Evolutionary conservation across 768 basidiomycete species (phyloP).

Genomic region (Lenzites betulinus): DNA sequence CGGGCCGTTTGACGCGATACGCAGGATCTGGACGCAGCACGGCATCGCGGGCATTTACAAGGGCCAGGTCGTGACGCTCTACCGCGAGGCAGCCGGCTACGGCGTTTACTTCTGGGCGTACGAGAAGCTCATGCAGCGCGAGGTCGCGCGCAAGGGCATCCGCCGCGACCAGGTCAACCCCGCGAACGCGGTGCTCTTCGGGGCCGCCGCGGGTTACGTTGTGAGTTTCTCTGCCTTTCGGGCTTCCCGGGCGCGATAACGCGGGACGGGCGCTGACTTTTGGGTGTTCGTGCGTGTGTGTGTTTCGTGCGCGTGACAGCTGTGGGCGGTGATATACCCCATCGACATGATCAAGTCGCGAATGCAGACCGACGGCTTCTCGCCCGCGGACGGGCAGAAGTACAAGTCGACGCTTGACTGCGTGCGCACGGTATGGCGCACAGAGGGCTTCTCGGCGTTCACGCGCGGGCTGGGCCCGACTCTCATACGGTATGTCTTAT

Average conservation of each 20-base stretch:
- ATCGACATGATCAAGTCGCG: conserved; percentile 96
- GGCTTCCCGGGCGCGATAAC: neutral
- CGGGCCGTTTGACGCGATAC: conserved; percentile 88
- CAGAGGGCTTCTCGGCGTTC: conserved; percentile 85
- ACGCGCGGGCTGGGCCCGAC: conserved; percentile 91
- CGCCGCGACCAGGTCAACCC: conserved; percentile 77
- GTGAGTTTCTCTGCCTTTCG: conserved; percentile 44
- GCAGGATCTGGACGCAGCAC: conserved; percentile 73
- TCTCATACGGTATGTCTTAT: conserved; percentile 70
- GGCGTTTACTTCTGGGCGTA: conserved; percentile 91
- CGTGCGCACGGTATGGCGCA: conserved; percentile 76
- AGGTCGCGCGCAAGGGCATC: conserved; percentile 75
- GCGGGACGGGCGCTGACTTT: neutral
- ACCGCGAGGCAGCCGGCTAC: conserved; percentile 81
- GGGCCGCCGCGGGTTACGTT: conserved; percentile 90
- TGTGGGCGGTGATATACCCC: conserved; percentile 93
- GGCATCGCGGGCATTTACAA: conserved; percentile 90
- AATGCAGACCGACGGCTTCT: conserved; percentile 93
- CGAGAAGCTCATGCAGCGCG: conserved; percentile 87
- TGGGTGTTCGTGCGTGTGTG: neutral
- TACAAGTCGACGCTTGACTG: conserved; percentile 85
- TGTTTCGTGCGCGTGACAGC: conserved; percentile 47
- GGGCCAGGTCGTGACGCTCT: conserved; percentile 87
- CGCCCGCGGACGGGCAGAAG: conserved; percentile 71
- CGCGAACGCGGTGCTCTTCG: conserved; percentile 78